A percentile compares a stretch with the other conserved stretches of the same genome.
Conservation (phyloP, 129 eudicot genomes). For the Calendula officinalis region DNA sequence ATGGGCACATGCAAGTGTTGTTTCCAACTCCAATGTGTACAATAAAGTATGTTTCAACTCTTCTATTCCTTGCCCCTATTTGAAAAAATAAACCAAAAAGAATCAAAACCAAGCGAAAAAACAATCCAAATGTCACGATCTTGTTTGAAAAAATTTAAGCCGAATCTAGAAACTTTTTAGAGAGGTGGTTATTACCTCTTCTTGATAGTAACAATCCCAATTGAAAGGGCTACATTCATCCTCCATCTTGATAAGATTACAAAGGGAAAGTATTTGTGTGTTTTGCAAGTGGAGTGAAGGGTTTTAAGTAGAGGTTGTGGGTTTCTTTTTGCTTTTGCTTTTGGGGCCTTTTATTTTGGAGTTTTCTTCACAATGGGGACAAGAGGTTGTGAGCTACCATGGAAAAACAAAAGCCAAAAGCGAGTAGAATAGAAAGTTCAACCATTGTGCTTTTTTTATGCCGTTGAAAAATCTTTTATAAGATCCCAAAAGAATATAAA, state of each 20-base stretch:
- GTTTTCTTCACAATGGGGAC: slow-evolving; percentile 33
- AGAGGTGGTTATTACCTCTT: slow-evolving; percentile 46
- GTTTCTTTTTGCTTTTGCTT: slow-evolving; percentile 38
- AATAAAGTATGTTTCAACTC: slow-evolving; percentile 68
- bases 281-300: slow-evolving; percentile 38
- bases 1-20: slow-evolving; percentile 62
- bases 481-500: slow-evolving; percentile 31
- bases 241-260: slow-evolving; percentile 51
- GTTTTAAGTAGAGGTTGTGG: slow-evolving; percentile 37
- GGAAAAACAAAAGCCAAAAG: slow-evolving; percentile 37
- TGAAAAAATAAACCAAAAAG: neutral
- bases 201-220: slow-evolving; percentile 70
- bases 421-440: slow-evolving; percentile 36
- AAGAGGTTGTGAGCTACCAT: slow-evolving; percentile 30
- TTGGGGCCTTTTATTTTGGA: slow-evolving; percentile 31
- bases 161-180: neutral
- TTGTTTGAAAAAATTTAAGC: neutral
- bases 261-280: slow-evolving; percentile 30
- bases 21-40: slow-evolving; percentile 74
- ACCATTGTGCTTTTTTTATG: slow-evolving; percentile 26
- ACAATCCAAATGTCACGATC: slow-evolving; percentile 8
- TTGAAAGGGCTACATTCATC: slow-evolving; percentile 71
- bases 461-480: slow-evolving; percentile 39
- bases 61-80: slow-evolving; percentile 48
- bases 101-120: slow-evolving; percentile 8